phyloP scores from a whole-genome alignment of 1,284 basidiomycete genomes.

The Porogramme epimiltina region DNA sequence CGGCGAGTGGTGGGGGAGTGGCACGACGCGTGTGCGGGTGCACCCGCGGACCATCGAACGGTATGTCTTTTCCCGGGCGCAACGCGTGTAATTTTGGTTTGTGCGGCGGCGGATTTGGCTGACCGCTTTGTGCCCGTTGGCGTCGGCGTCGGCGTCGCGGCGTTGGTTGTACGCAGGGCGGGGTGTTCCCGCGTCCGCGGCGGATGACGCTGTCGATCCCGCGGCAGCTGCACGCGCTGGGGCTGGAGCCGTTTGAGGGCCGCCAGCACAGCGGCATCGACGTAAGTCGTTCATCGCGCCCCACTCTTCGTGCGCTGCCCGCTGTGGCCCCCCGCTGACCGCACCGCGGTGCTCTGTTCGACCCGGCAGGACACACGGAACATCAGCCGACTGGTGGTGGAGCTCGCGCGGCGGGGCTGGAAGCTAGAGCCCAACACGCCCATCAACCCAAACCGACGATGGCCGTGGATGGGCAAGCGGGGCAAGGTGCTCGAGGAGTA shows the following conservation, averaged over 20 bases:
- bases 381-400: constrained; percentile 75
- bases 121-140: too few relatives aligned
- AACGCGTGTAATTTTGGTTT: constrained; percentile 5
- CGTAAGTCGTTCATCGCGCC: constrained; percentile 50
- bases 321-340: neutral
- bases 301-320: neutral
- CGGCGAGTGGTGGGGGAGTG: constrained; percentile 57
- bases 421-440: constrained; percentile 72
- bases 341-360: neutral
- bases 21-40: constrained; percentile 25
- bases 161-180: constrained; percentile 17
- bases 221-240: constrained; percentile 60
- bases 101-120: neutral
- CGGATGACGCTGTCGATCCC: constrained; percentile 59
- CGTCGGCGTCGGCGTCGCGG: too few relatives aligned
- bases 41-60: constrained; percentile 21
- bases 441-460: constrained; percentile 68
- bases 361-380: constrained; percentile 92
- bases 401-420: constrained; percentile 69
- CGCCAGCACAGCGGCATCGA: constrained; percentile 87
- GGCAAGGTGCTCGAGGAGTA: constrained; percentile 65
- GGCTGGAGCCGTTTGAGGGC: constrained; percentile 71
- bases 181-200: constrained; percentile 28
- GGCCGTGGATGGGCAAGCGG: constrained; percentile 81
- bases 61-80: constrained; percentile 12